Conservation (phyloP, 495 filamentous ascomycete genomes). For the Penicillium atrosanguineum region DNA sequence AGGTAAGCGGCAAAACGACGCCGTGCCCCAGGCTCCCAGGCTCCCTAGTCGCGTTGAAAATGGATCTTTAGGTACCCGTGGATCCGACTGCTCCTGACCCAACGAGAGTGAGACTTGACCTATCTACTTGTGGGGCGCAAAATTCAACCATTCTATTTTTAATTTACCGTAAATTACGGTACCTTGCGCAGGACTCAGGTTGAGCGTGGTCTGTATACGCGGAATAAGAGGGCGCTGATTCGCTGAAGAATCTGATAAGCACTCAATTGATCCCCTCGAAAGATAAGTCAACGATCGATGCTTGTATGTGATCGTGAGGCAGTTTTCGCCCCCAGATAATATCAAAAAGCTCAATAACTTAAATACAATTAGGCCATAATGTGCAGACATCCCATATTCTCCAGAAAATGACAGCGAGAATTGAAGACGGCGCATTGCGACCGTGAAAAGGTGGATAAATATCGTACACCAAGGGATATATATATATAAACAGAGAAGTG, state of each 20-base stretch:
- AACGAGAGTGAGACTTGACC: background rate
- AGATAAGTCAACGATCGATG: background rate
- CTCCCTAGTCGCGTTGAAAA: background rate
- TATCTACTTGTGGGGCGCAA: slow-evolving; percentile 4
- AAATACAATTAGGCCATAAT: background rate
- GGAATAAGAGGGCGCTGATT: background rate
- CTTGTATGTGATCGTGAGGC: background rate
- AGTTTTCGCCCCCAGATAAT: background rate
- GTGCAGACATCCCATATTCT: background rate
- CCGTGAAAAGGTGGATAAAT: background rate
- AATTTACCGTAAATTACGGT: slow-evolving; percentile 3
- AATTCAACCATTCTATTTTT: slow-evolving; percentile 1
- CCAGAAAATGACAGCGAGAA: background rate
- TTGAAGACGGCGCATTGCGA: background rate
- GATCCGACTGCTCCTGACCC: background rate
- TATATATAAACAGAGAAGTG: slow-evolving; percentile 1
- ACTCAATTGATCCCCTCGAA: background rate
- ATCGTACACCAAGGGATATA: background rate
- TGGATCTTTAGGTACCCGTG: background rate
- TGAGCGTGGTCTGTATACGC: too few species aligned
- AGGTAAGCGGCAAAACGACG: background rate
- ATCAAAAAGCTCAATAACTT: background rate
- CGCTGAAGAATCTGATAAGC: background rate
- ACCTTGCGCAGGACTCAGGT: too few species aligned
- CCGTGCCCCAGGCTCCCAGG: too few species aligned